phyloP scores from a whole-genome alignment of 169 alveolate genomes.

The Plasmodium vivax region DNA sequence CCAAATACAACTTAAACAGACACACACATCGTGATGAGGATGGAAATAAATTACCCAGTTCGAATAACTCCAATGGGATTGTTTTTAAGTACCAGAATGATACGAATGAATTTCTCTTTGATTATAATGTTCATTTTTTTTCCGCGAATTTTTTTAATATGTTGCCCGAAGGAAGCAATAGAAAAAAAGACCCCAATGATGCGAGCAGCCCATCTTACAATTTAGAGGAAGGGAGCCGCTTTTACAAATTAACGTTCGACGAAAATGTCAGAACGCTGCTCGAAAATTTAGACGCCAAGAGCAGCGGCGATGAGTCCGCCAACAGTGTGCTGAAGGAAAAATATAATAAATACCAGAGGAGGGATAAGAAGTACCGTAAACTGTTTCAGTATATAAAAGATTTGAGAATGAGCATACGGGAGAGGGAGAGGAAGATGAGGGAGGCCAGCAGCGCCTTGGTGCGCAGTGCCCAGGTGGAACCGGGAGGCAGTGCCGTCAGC shows the following conservation, averaged over 20 bases:
- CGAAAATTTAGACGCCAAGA: slow-evolving; percentile 20
- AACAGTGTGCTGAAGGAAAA: slow-evolving; percentile 53
- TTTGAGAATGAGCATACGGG: slow-evolving; percentile 1
- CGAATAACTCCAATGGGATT: background rate
- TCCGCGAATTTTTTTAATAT: background rate
- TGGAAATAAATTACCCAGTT: background rate
- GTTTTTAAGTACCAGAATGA: slow-evolving; percentile 20
- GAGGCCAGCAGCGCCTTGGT: background rate
- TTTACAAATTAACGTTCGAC: slow-evolving; percentile 4
- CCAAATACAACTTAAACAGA: background rate
- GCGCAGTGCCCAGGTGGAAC: background rate
- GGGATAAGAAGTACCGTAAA: slow-evolving; percentile 24
- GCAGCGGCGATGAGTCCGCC: slow-evolving; percentile 67
- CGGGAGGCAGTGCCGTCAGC: background rate
- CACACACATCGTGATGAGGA: background rate
- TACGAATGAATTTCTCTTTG: background rate
- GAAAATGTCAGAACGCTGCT: slow-evolving; percentile 22
- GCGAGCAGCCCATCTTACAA: background rate
- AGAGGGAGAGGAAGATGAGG: background rate
- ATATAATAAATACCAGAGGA: slow-evolving; percentile 27
- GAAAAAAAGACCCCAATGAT: background rate
- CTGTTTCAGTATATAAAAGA: slow-evolving; percentile 40
- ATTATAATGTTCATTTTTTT: background rate
- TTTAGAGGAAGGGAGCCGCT: slow-evolving; percentile 16
- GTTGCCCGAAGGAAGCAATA: background rate